Evolutionary conservation across 805 yeast species (phyloP), one percentile per base, ranked within the genome.

Genomic region (Candida argentea): DNA sequence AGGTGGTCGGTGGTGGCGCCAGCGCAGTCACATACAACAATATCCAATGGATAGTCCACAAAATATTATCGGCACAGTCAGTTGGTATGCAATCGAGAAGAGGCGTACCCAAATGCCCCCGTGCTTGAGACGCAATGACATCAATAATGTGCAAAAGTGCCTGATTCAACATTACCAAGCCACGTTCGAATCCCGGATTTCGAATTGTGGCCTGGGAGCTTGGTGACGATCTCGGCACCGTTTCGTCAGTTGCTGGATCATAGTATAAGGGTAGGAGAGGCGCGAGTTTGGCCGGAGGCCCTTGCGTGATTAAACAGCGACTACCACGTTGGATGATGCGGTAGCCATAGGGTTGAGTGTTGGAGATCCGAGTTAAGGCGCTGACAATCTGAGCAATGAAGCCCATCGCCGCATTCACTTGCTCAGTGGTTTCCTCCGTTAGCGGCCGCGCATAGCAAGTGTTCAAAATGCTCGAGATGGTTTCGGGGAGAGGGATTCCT

Each of bases 11-110:
- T n/a, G n/a, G n/a, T n/a, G n/a, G n/a, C n/a, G n/a, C n/a, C n/a
- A n/a, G 33, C 2, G 52, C 52, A 1, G 65, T 58, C 21, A 60
- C 35, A 35, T 48, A 57, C 22, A 61, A 39, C 9, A 54, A 31
- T 14, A 61, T 27, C 29, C 52, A 61, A 33, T 61, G 54, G 14
- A 61, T 34, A 26, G 46, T 57, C 67, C 67, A 61, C 31, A 60
- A 39, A 24, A 59, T 49, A 32, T 60, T 58, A 36, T 61, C 67
- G 11, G 49, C 27, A 29, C 63, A 56, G 25, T 61, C 66, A 5
- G 46, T 35, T 2, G 67, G 66, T 9, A 59, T 43, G n/a, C n/a
- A n/a, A n/a, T n/a, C n/a, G n/a, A n/a, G n/a, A n/a, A n/a, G n/a
- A n/a, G n/a, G n/a, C n/a, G n/a, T n/a, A n/a, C n/a, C n/a, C n/a